Percentiles rank a stretch among this genome's conserved stretches.
Evolutionary conservation across 1,139 yeast species (phyloP).

Genomic region (Pichia sp.): DNA sequence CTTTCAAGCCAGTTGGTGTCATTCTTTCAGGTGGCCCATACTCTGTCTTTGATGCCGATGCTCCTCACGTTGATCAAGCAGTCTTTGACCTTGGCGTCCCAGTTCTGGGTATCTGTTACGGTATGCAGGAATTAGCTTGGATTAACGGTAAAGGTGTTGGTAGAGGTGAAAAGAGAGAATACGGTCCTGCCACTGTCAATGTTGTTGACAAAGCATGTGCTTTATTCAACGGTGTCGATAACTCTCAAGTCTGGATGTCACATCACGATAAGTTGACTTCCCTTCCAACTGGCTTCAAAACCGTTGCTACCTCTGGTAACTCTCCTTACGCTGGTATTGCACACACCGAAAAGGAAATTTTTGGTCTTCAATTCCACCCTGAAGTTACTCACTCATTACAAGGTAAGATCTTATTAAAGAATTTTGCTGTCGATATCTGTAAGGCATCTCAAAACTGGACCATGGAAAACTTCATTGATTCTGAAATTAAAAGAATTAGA

Average conservation of each 20-base stretch:
- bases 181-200: conserved; percentile 92
- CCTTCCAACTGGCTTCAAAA: conserved; percentile 81
- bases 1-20: conserved; percentile 95
- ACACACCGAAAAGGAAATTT: conserved; percentile 63
- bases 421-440: conserved; percentile 91
- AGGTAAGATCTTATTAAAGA: conserved; percentile 80
- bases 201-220: conserved; percentile 54
- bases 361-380: conserved; percentile 98
- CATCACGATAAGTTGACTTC: conserved; percentile 95
- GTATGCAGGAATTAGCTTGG: conserved; percentile 99
- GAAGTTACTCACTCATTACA: conserved; percentile 95
- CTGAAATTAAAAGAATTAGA: conserved; percentile 89
- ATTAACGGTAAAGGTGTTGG: conserved; percentile 92
- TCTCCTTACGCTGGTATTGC: conserved; percentile 95
- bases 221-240: conserved; percentile 79
- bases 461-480: conserved; percentile 94
- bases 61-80: conserved; percentile 96
- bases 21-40: conserved; percentile 97
- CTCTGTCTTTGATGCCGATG: conserved; percentile 90
- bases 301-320: conserved; percentile 86
- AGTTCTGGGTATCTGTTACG: conserved; percentile 95
- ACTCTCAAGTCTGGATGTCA: conserved; percentile 98
- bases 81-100: conserved; percentile 89
- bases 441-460: conserved; percentile 88
- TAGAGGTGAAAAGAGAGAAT: conserved; percentile 96